Percentiles rank a stretch among this genome's conserved stretches.
Evolutionary conservation across 2,329 filamentous ascomycete genomes (phyloP).

Genomic region (Orbilia brochopaga): DNA sequence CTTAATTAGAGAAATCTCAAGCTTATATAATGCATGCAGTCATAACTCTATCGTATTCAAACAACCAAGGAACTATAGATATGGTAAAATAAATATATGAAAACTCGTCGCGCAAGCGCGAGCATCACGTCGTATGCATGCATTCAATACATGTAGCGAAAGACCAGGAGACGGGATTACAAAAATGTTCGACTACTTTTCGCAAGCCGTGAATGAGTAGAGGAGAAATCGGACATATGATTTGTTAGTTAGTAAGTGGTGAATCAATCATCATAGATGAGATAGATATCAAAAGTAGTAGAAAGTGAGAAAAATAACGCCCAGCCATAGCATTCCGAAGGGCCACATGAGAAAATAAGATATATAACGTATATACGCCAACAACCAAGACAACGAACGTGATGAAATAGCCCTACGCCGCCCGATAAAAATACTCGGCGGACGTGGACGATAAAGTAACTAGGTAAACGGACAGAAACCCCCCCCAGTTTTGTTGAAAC

Average conservation of each 20-base stretch:
- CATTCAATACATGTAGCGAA: slow-evolving; percentile 16
- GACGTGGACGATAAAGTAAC: slow-evolving; percentile 11
- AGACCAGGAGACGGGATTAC: slow-evolving; percentile 10
- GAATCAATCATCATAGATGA: no score
- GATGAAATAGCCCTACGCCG: no score
- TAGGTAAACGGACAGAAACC: slow-evolving; percentile 3
- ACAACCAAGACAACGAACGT: slow-evolving; percentile 35
- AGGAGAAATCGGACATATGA: no score
- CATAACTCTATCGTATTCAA: no score
- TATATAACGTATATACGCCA: slow-evolving; percentile 29
- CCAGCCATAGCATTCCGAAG: neutral
- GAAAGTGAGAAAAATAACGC: slow-evolving; percentile 21
- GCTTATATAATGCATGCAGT: no score
- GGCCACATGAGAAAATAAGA: slow-evolving; percentile 4
- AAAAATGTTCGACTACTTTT: neutral
- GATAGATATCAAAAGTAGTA: no score
- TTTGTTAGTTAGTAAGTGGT: no score
- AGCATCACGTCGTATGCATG: neutral
- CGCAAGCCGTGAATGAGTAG: no score
- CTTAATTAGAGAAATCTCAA: no score
- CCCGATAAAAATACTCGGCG: slow-evolving; percentile 18
- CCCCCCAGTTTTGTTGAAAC: slow-evolving; percentile 23
- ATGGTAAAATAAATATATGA: slow-evolving; percentile 10
- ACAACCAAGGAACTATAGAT: no score
- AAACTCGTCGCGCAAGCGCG: neutral